Percentiles rank a stretch among this genome's conserved stretches.
These are phyloP conservation scores for Ilyonectria robusta DNA, from an alignment of 2,329 filamentous ascomycete species.

Conservation along the genomic window DNA sequence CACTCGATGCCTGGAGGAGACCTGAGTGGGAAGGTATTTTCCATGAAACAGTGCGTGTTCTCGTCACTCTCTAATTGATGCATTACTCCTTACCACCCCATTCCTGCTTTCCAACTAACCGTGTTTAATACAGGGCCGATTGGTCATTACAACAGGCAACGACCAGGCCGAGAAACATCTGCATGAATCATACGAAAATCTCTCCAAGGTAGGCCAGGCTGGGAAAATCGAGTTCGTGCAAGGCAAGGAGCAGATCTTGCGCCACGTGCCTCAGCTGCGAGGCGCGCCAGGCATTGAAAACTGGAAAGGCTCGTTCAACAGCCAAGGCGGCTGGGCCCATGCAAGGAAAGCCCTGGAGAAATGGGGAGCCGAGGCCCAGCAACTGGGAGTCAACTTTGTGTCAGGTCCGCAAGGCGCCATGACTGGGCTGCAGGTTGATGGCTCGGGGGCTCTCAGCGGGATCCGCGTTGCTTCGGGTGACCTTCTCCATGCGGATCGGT, in stretches of 20 bases:
- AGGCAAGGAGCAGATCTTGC: conserved; percentile 24
- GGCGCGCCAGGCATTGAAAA: conserved; percentile 16
- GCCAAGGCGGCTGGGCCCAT: conserved; percentile 31
- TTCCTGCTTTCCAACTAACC: neutral
- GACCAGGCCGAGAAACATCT: conserved; percentile 23
- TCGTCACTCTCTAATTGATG: neutral
- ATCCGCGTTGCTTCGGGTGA: conserved; percentile 25
- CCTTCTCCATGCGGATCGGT: conserved; percentile 23
- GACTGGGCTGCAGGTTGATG: conserved; percentile 12
- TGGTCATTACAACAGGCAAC: conserved; percentile 25
- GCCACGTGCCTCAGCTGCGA: conserved; percentile 23
- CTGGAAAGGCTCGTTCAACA: conserved; percentile 31
- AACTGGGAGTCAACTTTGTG: conserved; percentile 25
- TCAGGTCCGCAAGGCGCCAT: conserved; percentile 26
- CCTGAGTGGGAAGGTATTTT: conserved; percentile 33
- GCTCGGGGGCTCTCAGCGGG: conserved; percentile 6
- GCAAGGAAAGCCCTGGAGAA: conserved; percentile 29
- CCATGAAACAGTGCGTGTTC: conserved; percentile 27
- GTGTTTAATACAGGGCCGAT: conserved; percentile 23
- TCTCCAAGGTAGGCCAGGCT: conserved; percentile 14
- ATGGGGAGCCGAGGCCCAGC: conserved; percentile 24
- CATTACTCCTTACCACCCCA: neutral
- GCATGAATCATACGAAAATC: conserved; percentile 21
- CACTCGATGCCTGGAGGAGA: conserved; percentile 27
- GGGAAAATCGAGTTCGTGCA: conserved; percentile 18